Evolutionary conservation across 1,139 yeast species (phyloP).

Genomic region (Scheffersomyces segobiensis): DNA sequence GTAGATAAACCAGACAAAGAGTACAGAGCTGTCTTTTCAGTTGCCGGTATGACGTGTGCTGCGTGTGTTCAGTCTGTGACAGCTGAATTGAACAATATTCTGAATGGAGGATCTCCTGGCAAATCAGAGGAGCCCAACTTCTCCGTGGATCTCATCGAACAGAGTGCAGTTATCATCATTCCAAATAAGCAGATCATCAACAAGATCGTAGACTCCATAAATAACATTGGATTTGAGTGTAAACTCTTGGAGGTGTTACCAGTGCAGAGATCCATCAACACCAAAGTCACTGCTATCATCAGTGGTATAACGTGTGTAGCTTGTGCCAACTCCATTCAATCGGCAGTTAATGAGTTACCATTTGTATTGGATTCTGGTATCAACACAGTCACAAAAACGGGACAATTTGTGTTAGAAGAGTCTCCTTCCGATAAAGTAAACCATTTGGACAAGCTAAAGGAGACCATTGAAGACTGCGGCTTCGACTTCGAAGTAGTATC

Average conservation of each 20-base stretch:
- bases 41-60: conserved; percentile 70
- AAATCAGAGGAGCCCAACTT: conserved; percentile 25
- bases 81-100: conserved; percentile 37
- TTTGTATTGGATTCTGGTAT: conserved; percentile 56
- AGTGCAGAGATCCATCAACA: conserved; percentile 46
- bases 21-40: conserved; percentile 51
- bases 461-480: conserved; percentile 64
- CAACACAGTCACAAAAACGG: conserved; percentile 61
- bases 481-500: conserved; percentile 55
- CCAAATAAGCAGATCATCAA: conserved; percentile 57
- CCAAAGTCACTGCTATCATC: conserved; percentile 58
- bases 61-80: conserved; percentile 54
- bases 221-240: conserved; percentile 60
- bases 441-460: conserved; percentile 40
- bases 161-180: conserved; percentile 46
- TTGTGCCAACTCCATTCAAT: conserved; percentile 58
- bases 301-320: conserved; percentile 80
- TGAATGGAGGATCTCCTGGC: conserved; percentile 16
- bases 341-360: conserved; percentile 50
- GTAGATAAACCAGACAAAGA: conserved; percentile 30
- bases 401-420: conserved; percentile 54
- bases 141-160: conserved; percentile 44
- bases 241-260: conserved; percentile 62
- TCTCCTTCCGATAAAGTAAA: conserved; percentile 17
- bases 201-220: conserved; percentile 44